Conservation (phyloP, 495 filamentous ascomycete species). For the Halenospora varia region DNA sequence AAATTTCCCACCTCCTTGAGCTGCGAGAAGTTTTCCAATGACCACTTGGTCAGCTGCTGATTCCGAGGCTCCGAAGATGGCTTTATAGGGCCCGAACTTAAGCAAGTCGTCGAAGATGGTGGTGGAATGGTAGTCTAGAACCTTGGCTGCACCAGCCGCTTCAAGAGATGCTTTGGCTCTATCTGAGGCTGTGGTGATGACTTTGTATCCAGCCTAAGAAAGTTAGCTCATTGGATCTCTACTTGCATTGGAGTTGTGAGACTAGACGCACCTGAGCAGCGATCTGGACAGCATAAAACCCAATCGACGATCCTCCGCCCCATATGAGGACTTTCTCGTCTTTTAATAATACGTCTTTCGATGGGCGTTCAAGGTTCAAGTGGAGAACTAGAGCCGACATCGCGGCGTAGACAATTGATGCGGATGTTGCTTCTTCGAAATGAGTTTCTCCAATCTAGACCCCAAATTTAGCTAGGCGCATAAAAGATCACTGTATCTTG, state of each 20-base stretch:
- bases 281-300: slow-evolving; percentile 13
- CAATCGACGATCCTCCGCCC: slow-evolving; percentile 16
- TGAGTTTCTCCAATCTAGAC: slow-evolving; percentile 13
- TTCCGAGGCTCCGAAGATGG: slow-evolving; percentile 15
- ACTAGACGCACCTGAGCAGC: slow-evolving; percentile 4
- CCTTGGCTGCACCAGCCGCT: neutral
- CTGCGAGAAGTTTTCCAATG: slow-evolving; percentile 11
- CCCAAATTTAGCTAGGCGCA: no score
- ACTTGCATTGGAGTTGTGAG: neutral
- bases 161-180: slow-evolving; percentile 46
- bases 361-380: slow-evolving; percentile 10
- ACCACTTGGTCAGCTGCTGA: slow-evolving; percentile 13
- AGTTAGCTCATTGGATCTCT: neutral
- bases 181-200: slow-evolving; percentile 47
- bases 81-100: slow-evolving; percentile 14
- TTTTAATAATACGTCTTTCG: neutral
- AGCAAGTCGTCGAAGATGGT: neutral
- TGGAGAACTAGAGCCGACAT: slow-evolving; percentile 19
- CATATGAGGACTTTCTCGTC: slow-evolving; percentile 18
- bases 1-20: slow-evolving; percentile 17
- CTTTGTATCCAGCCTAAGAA: slow-evolving; percentile 29
- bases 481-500: no score
- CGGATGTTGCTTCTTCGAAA: slow-evolving; percentile 12
- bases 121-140: slow-evolving; percentile 2
- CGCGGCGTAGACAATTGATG: slow-evolving; percentile 8